Percentiles rank a stretch among this genome's conserved stretches.
These are phyloP conservation scores for Solanum hybrid DNA, from an alignment of 305 asterid genomes.

Conservation along the genomic window DNA sequence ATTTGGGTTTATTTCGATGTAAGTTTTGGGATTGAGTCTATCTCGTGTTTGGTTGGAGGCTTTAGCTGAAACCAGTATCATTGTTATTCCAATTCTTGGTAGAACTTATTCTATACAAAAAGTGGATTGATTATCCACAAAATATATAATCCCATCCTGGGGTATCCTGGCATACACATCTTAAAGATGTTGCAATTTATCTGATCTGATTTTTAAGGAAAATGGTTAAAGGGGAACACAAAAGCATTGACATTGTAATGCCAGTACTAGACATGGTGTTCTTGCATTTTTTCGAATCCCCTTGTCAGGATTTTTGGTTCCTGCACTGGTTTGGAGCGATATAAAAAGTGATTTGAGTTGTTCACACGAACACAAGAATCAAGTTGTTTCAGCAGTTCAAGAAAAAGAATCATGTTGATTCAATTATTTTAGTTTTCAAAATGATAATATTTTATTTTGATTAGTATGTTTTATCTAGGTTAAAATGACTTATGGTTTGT, in stretches of 20 bases:
- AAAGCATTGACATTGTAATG: neutral
- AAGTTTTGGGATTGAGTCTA: neutral
- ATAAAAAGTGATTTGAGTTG: neutral
- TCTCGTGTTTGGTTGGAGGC: neutral
- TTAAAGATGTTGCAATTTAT: neutral
- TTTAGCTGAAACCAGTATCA: neutral
- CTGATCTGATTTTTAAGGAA: neutral
- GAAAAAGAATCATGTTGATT: neutral
- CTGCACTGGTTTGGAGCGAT: neutral
- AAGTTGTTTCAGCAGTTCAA: neutral
- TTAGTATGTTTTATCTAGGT: neutral
- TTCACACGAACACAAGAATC: neutral
- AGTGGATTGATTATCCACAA: neutral
- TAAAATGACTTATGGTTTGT: neutral
- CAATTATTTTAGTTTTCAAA: neutral
- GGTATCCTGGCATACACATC: neutral
- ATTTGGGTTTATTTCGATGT: neutral
- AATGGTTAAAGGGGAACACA: neutral
- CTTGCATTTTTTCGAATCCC: neutral
- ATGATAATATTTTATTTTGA: neutral
- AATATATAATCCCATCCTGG: neutral
- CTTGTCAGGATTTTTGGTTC: neutral
- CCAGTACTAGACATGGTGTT: neutral
- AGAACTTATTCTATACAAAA: neutral
- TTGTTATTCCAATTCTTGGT: neutral